Percentiles rank a stretch among this genome's conserved stretches.
Evolutionary conservation across 257 asterid species (phyloP).

Genomic region (Ocimum tenuiflorum): DNA sequence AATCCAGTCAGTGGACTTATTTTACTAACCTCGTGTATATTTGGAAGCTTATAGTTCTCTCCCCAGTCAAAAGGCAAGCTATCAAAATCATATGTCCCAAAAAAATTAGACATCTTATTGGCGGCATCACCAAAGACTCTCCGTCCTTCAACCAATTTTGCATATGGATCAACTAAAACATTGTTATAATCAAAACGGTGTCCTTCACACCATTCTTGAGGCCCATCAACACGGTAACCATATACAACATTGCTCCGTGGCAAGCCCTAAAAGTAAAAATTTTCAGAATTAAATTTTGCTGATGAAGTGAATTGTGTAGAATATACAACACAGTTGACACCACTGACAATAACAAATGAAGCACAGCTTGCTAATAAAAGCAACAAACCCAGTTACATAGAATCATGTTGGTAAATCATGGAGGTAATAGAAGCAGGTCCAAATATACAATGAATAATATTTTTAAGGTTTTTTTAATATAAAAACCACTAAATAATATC

Average conservation of each 20-base stretch:
- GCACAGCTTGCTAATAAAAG: neutral
- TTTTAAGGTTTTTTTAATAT: neutral
- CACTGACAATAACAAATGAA: neutral
- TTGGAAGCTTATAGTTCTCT: conserved; percentile 69
- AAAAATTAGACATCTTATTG: conserved; percentile 50
- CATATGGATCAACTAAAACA: conserved; percentile 80
- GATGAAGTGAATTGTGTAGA: conserved; percentile 6
- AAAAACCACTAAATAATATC: neutral
- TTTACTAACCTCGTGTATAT: conserved; percentile 72
- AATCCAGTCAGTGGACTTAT: conserved; percentile 15
- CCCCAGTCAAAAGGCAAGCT: conserved; percentile 90
- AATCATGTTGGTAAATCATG: conserved; percentile 10
- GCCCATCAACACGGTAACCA: conserved; percentile 80
- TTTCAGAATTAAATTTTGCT: conserved; percentile 10
- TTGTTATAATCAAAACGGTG: conserved; percentile 69
- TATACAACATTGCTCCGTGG: conserved; percentile 64
- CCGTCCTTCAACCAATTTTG: conserved; percentile 89
- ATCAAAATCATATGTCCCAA: conserved; percentile 76
- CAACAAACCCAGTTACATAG: neutral
- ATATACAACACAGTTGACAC: conserved; percentile 8
- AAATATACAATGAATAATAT: neutral
- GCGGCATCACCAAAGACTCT: conserved; percentile 71
- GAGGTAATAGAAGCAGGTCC: neutral
- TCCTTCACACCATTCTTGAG: conserved; percentile 77
- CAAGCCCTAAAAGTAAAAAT: conserved; percentile 50